Conservation (phyloP, 192 early-diverging fungal genomes). For the Lobosporangium transversale region DNA sequence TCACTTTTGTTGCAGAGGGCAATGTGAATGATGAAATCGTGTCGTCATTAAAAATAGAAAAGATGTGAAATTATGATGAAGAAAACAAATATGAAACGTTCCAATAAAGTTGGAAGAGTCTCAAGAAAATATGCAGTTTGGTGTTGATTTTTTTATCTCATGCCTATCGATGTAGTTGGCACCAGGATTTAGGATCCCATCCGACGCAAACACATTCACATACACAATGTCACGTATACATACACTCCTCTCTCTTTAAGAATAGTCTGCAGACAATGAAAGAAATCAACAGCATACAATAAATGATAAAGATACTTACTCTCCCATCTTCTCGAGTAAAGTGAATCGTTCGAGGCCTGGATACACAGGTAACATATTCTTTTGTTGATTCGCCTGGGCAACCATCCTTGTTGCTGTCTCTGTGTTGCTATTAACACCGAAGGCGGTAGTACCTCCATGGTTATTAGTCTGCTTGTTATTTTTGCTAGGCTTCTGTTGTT, state of each 20-base stretch:
- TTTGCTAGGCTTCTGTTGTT: not conserved
- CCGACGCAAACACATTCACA: too few relatives aligned
- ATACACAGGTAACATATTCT: constrained; percentile 62
- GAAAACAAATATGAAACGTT: not conserved
- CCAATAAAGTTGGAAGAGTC: too few relatives aligned
- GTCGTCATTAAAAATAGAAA: not conserved
- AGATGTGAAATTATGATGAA: too few relatives aligned
- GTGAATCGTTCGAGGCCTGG: constrained; percentile 67
- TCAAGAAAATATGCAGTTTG: too few relatives aligned
- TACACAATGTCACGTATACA: not conserved
- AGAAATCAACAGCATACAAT: not conserved
- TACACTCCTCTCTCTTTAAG: too few relatives aligned
- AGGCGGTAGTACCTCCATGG: not conserved
- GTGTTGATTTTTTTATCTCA: too few relatives aligned
- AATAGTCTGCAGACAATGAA: too few relatives aligned
- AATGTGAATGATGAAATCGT: constrained; percentile 4
- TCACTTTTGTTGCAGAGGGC: not conserved
- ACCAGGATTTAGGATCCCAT: too few relatives aligned
- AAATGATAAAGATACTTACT: constrained; percentile 60
- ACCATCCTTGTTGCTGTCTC: constrained; percentile 60
- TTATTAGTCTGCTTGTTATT: constrained; percentile 8
- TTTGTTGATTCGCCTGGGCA: constrained; percentile 61
- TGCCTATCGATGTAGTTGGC: too few relatives aligned
- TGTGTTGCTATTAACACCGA: constrained; percentile 22
- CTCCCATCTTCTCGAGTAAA: constrained; percentile 74